Conservation (phyloP, 768 basidiomycete genomes). For the Russula abietina region DNA sequence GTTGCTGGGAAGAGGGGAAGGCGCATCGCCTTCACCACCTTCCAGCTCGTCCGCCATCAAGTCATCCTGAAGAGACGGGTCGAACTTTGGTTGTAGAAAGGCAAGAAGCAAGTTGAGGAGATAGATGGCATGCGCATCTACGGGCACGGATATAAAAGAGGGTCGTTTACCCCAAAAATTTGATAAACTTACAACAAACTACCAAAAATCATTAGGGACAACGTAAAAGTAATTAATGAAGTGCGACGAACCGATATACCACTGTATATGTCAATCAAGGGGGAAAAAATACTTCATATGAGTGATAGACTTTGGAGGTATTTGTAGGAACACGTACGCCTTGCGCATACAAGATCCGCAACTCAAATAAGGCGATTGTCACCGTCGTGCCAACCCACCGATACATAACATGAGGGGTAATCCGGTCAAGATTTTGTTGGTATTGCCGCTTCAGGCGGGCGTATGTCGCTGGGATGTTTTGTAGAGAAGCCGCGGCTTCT, state of each 20-base stretch:
- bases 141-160: not conserved
- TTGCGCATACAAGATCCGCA: conserved; percentile 83
- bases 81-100: conserved; percentile 96
- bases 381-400: conserved; percentile 80
- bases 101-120: conserved; percentile 93
- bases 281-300: conserved; percentile 7
- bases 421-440: conserved; percentile 84
- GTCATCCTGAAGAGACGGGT: conserved; percentile 92
- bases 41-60: conserved; percentile 92
- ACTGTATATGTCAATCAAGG: conserved; percentile 39
- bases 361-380: conserved; percentile 66
- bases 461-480: conserved; percentile 33
- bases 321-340: conserved; percentile 36
- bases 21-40: conserved; percentile 53
- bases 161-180: not conserved
- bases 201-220: conserved; percentile 12
- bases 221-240: not conserved
- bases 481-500: conserved; percentile 26
- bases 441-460: conserved; percentile 66
- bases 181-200: conserved; percentile 64
- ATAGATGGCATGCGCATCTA: conserved; percentile 91
- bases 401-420: conserved; percentile 84
- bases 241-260: conserved; percentile 78
- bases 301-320: not conserved
- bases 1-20: conserved; percentile 54